Conservation (phyloP, 805 yeast genomes). For the Saccharomyces eubayanus region DNA sequence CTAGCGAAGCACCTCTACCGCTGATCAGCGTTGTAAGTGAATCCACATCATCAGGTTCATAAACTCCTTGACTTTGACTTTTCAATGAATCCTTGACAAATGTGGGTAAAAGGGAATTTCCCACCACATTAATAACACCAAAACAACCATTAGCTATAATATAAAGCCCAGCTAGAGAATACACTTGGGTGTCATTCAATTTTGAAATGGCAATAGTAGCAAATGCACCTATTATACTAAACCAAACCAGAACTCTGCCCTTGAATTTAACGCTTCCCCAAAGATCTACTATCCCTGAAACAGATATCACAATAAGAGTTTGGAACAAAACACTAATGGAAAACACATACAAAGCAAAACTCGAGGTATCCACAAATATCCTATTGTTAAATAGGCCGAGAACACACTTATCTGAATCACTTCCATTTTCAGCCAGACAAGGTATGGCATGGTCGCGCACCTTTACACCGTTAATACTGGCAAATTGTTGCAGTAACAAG, state of each 20-base stretch:
- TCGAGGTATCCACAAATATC: conserved; percentile 59
- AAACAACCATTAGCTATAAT: conserved; percentile 58
- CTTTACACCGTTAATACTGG: conserved; percentile 62
- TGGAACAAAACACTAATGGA: conserved; percentile 66
- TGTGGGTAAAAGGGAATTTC: conserved; percentile 63
- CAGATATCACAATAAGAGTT: conserved; percentile 58
- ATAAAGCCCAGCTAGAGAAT: conserved; percentile 40
- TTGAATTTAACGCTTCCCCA: conserved; percentile 38
- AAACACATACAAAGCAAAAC: conserved; percentile 66
- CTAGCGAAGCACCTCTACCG: conserved; percentile 64
- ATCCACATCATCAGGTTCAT: conserved; percentile 23
- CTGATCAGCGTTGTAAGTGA: conserved; percentile 44
- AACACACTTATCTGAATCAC: conserved; percentile 37
- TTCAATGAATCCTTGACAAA: conserved; percentile 40
- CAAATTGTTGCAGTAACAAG: conserved; percentile 58
- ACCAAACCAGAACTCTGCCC: conserved; percentile 44
- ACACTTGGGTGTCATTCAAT: conserved; percentile 24
- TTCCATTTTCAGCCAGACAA: conserved; percentile 32
- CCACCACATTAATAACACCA: conserved; percentile 75
- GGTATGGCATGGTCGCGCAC: conserved; percentile 49
- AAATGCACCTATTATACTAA: conserved; percentile 53
- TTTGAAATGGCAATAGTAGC: conserved; percentile 41
- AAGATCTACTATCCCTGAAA: conserved; percentile 67
- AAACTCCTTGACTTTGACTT: conserved; percentile 8
- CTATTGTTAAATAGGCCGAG: conserved; percentile 33